Evolutionary conservation across 2,329 filamentous ascomycete genomes (phyloP).

Genomic region (Xylaria sp.): DNA sequence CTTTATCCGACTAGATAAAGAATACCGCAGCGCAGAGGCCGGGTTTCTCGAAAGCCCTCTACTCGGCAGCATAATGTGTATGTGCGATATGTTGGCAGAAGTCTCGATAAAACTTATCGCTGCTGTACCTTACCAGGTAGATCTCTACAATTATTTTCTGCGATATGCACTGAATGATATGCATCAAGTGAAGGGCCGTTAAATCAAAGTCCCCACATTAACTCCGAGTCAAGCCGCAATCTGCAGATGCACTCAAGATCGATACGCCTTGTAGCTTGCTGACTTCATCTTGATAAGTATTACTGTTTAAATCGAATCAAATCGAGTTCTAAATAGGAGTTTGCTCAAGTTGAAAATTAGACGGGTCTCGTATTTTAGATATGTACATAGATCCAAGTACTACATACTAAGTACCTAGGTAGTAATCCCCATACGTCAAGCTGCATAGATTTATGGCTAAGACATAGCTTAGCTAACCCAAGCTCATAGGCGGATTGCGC

Average conservation of each 20-base stretch:
- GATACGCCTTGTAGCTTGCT: neutral
- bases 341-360: neutral
- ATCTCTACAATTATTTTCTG: constrained; percentile 27
- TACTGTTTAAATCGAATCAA: neutral
- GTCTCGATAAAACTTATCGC: constrained; percentile 1
- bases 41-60: constrained; percentile 62
- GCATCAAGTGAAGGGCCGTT: constrained; percentile 2
- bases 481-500: neutral
- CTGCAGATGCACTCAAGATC: no score
- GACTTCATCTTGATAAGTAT: neutral
- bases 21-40: constrained; percentile 55
- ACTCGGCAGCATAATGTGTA: constrained; percentile 63
- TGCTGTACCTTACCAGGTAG: neutral
- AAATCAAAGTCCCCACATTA: neutral
- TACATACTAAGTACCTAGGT: no score
- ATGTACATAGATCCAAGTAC: neutral
- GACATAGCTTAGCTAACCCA: neutral
- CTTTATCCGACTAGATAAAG: constrained; percentile 42
- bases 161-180: constrained; percentile 8
- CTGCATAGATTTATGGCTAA: neutral
- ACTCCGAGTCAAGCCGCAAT: neutral
- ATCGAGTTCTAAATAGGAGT: neutral
- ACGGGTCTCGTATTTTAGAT: neutral
- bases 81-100: constrained; percentile 17
- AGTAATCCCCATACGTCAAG: neutral